Evolutionary conservation across 139 green algal genomes (phyloP), one percentile per base, ranked within the genome.

Genomic region (Edaphochlamys debaryana): DNA sequence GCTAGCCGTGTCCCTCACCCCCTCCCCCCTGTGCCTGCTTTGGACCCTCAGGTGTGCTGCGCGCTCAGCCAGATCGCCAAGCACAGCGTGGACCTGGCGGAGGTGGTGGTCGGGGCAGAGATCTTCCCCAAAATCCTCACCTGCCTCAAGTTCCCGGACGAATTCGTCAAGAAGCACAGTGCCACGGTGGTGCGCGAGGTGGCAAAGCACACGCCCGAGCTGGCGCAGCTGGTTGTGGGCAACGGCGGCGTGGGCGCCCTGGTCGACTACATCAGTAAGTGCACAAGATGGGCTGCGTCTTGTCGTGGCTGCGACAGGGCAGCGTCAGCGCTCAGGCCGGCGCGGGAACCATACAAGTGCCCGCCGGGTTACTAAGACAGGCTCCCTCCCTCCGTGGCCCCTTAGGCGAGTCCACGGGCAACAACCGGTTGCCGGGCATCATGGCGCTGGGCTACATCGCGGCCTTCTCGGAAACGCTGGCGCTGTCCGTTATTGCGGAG

Each of bases 401-500:
- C 15, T 20, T 45, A 82, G 76, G 76, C n/a, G 87, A 91, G 48
- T 88, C 69, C 71, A 75, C 29, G 4, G 90, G 90, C 66, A 93
- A 93, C 86, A 93, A 92, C 78, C 77, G 90, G 29, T 86, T 98
- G 78, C 94, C 94, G 0, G 93, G 91, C 45, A 92, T 98, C 80
- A 98, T 98, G 95, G 95, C 95, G 3, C 86, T 98, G 27, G 95
- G 95, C 34, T 98, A 97, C 90, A 96, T 91, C 73, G 93, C 92
- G 4, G 95, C 94, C 25, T 98, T 97, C 89, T 95, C 88, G 50
- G 95, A 98, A 86, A 97, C 94, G 32, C 90, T 98, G 22, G 93
- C 92, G n/a, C 87, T 96, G 66, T 90, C 76, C 11, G 94, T 97
- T 34, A 93, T 98, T 78, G 93, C 93, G 41, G 92, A 95, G 90